phyloP scores from a whole-genome alignment of 2,329 filamentous ascomycete species.

The Byssothecium circinans region DNA sequence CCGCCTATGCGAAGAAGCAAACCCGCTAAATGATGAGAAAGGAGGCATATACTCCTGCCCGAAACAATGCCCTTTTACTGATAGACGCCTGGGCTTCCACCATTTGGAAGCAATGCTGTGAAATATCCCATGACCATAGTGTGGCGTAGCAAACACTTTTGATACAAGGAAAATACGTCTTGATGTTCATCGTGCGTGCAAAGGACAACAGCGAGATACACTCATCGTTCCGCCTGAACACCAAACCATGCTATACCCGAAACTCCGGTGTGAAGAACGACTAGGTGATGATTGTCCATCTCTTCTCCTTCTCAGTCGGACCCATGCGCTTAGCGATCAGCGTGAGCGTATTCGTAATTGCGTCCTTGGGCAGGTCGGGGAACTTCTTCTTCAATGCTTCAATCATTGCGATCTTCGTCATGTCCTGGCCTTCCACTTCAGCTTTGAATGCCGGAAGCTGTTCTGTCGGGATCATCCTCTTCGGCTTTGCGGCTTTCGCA shows the following conservation, averaged over 20 bases:
- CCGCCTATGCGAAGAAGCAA: neutral
- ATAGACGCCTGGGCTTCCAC: neutral
- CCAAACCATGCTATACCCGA: constrained; percentile 2
- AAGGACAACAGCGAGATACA: no score
- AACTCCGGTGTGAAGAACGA: neutral
- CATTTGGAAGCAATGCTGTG: no score
- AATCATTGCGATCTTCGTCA: constrained; percentile 73
- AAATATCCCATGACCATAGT: no score
- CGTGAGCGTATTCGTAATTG: constrained; percentile 71
- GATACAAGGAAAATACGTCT: no score
- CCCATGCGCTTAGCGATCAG: constrained; percentile 65
- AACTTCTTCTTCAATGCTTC: constrained; percentile 77
- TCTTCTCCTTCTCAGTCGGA: constrained; percentile 65
- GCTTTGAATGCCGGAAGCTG: constrained; percentile 68
- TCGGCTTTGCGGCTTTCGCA: constrained; percentile 43
- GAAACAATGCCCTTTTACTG: neutral
- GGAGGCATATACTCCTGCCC: neutral
- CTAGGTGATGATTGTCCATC: constrained; percentile 53
- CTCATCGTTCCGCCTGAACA: neutral
- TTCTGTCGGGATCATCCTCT: constrained; percentile 59
- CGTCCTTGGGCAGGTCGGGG: constrained; percentile 67
- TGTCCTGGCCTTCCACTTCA: constrained; percentile 68
- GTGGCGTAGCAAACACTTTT: no score
- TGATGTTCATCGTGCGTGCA: no score
- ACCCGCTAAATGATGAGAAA: neutral